These are phyloP conservation scores for Helminthosporium solani DNA, from an alignment of 2,329 filamentous ascomycete genomes.

Conservation along the genomic window DNA sequence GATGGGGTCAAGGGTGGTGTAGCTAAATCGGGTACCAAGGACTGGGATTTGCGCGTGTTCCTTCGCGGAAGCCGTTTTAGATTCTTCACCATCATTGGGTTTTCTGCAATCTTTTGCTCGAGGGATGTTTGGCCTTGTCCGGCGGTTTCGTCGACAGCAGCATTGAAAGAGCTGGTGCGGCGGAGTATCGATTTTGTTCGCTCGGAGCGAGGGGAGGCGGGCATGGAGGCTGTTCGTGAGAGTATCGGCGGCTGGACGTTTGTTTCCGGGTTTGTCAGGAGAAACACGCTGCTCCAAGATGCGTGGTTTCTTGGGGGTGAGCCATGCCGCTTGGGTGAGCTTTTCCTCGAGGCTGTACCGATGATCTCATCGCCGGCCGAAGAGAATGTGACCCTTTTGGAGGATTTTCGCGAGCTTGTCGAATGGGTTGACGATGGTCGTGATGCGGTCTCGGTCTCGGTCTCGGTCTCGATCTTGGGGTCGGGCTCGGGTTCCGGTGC, in stretches of 20 bases:
- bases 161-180: not conserved
- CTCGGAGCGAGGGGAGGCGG: not conserved
- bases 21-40: not conserved
- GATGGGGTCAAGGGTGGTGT: not conserved
- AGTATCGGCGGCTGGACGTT: not conserved
- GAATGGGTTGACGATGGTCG: not conserved
- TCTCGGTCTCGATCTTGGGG: not conserved
- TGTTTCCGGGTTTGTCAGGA: not conserved
- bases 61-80: constrained; percentile 3
- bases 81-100: constrained; percentile 4
- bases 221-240: not conserved
- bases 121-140: not conserved
- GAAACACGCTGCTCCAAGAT: constrained; percentile 4
- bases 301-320: not conserved
- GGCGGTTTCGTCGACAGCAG: not conserved
- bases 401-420: not conserved
- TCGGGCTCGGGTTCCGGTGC: not conserved
- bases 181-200: not conserved
- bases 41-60: not conserved
- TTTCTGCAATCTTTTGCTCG: not conserved
- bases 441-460: not conserved
- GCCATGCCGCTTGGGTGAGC: not conserved
- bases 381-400: not conserved
- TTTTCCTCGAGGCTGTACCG: not conserved
- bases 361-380: not conserved